Evolutionary conservation across 371 early-diverging fungal species (phyloP).

Genomic region (Rhizopus sp.): DNA sequence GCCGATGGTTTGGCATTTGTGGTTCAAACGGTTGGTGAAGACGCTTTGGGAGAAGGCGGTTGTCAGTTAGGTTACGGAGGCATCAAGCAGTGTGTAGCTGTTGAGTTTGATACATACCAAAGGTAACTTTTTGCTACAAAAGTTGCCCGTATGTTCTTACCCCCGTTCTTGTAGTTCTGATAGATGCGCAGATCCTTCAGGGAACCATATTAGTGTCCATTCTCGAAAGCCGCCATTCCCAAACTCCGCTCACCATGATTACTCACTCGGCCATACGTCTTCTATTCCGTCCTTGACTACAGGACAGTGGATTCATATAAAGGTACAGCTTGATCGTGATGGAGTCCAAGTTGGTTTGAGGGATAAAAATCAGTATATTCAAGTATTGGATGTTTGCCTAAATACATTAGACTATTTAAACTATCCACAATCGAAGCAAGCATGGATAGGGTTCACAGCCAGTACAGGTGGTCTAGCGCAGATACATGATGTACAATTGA

Average conservation of each 20-base stretch:
- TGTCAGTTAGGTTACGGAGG: conserved; percentile 52
- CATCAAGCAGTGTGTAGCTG: conserved; percentile 45
- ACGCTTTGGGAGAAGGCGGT: conserved; percentile 45
- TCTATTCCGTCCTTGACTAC: conserved; percentile 37
- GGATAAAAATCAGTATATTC: conserved; percentile 19
- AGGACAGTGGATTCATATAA: conserved; percentile 36
- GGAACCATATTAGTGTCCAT: conserved; percentile 56
- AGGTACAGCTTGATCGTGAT: conserved; percentile 23
- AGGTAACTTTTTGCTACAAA: conserved; percentile 26
- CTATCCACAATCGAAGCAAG: conserved; percentile 7
- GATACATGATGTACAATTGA: conserved; percentile 42
- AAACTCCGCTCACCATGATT: conserved; percentile 50
- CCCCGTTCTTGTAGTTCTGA: conserved; percentile 25
- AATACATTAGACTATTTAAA: conserved; percentile 19
- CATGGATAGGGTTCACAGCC: conserved; percentile 56
- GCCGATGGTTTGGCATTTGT: conserved; percentile 54
- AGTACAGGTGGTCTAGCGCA: conserved; percentile 57
- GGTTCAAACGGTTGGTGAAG: conserved; percentile 25
- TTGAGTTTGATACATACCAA: conserved; percentile 61
- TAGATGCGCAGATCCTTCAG: conserved; percentile 51
- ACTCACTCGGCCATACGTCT: conserved; percentile 46
- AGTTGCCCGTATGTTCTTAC: not conserved
- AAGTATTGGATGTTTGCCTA: conserved; percentile 22
- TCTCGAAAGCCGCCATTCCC: conserved; percentile 27
- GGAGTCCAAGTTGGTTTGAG: conserved; percentile 20